Conservation (phyloP, 345 rosid genomes). For the Syzygium oleosum region DNA sequence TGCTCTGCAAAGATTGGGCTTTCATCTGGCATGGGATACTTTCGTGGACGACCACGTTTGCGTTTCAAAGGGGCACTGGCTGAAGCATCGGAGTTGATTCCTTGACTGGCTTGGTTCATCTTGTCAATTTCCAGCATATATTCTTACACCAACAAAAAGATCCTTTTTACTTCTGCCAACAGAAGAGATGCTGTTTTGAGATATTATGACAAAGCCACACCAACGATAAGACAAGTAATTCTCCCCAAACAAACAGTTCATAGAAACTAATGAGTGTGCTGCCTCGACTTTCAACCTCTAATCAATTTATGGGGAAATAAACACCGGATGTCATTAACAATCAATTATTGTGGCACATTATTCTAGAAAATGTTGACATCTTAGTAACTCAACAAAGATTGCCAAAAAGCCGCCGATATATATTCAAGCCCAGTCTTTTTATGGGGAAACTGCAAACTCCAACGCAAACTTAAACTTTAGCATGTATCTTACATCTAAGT, state of each 20-base stretch:
- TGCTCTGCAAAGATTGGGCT: conserved; percentile 2
- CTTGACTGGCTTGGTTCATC: conserved; percentile 44
- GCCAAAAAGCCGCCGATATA: not conserved
- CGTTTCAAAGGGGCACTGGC: conserved; percentile 46
- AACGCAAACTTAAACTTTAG: not conserved
- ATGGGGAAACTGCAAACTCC: not conserved
- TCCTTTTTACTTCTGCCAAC: not conserved
- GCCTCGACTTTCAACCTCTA: not conserved
- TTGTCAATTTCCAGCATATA: not conserved
- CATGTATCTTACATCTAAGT: not conserved
- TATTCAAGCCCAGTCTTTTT: not conserved
- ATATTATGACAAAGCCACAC: not conserved
- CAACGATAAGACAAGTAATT: not conserved
- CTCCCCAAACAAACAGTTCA: not conserved
- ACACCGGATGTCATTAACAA: not conserved
- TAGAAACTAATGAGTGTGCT: not conserved
- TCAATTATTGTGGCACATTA: not conserved
- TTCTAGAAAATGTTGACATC: not conserved
- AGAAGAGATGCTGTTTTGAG: not conserved
- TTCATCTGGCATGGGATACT: conserved; percentile 23
- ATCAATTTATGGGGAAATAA: not conserved
- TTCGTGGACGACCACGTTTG: conserved; percentile 85
- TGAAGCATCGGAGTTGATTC: conserved; percentile 26
- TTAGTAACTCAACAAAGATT: not conserved
- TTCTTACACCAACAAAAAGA: not conserved